Percentiles rank a stretch among this genome's conserved stretches.
These are phyloP conservation scores for Paspalum vaginatum DNA, from an alignment of 176 grass and related monocot genomes.

Conservation along the genomic window DNA sequence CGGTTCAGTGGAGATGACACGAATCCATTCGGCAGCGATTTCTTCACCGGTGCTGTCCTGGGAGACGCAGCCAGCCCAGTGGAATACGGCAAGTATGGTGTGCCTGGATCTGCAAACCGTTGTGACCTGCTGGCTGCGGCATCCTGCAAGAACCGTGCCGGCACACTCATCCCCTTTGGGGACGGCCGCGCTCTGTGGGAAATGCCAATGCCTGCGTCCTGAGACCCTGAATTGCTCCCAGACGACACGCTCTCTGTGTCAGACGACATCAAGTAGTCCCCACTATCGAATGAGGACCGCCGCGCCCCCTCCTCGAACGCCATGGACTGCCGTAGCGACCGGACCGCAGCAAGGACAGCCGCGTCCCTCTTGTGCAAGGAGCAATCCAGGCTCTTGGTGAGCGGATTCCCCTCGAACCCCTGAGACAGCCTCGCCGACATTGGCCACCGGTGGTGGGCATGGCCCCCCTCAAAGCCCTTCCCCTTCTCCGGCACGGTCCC, in stretches of 20 bases:
- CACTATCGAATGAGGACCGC: conserved; percentile 53
- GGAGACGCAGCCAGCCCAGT: conserved; percentile 45
- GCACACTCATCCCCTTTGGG: conserved; percentile 57
- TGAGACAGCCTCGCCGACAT: conserved; percentile 59
- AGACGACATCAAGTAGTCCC: conserved; percentile 64
- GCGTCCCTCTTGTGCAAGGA: conserved; percentile 67
- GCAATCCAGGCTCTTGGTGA: conserved; percentile 85
- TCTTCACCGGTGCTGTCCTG: conserved; percentile 58
- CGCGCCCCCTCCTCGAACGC: conserved; percentile 54
- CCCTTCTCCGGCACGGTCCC: conserved; percentile 49
- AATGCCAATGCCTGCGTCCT: conserved; percentile 50
- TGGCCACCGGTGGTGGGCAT: conserved; percentile 64
- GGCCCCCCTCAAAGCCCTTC: conserved; percentile 40
- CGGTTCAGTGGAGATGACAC: conserved; percentile 57
- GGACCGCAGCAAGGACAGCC: conserved; percentile 59
- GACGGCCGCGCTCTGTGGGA: conserved; percentile 34
- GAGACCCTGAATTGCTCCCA: conserved; percentile 74
- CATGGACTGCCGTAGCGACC: conserved; percentile 79
- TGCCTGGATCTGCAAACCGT: conserved; percentile 51
- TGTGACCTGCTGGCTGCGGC: conserved; percentile 47
- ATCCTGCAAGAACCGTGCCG: conserved; percentile 68
- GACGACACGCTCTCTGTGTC: conserved; percentile 90
- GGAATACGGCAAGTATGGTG: conserved; percentile 40
- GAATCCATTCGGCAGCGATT: conserved; percentile 54
- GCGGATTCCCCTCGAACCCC: conserved; percentile 57